These are phyloP conservation scores for Emydomyces testavorans DNA, from an alignment of 2,329 filamentous ascomycete genomes.

Conservation along the genomic window DNA sequence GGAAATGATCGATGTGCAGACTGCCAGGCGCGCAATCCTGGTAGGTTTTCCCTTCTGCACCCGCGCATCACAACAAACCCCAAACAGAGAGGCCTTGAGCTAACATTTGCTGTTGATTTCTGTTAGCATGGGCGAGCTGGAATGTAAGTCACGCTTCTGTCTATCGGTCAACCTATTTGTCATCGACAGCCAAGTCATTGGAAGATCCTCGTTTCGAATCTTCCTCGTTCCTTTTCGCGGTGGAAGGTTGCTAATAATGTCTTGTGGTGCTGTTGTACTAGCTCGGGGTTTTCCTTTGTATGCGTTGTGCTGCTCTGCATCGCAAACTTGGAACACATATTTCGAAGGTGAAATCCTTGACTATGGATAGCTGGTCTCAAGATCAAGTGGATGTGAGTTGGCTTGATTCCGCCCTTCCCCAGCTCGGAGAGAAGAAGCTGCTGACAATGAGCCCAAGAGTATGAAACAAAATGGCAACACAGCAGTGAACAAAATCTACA, in stretches of 20 bases:
- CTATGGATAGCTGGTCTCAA: conserved; percentile 93
- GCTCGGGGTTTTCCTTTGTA: conserved; percentile 92
- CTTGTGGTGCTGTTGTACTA: conserved; percentile 31
- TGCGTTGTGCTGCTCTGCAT: conserved; percentile 92
- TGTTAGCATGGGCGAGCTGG: conserved; percentile 89
- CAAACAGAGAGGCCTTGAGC: conserved; percentile 2
- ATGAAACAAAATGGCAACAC: conserved; percentile 90
- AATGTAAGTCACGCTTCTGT: conserved; percentile 52
- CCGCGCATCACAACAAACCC: conserved; percentile 1
- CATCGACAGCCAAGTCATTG: no score
- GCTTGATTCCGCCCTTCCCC: neutral
- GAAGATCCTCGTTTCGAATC: neutral
- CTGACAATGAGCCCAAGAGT: conserved; percentile 45
- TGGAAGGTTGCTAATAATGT: conserved; percentile 3
- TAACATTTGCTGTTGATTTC: conserved; percentile 14
- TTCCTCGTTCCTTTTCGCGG: neutral
- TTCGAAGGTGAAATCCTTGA: conserved; percentile 96
- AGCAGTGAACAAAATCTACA: conserved; percentile 77
- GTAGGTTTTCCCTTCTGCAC: conserved; percentile 40
- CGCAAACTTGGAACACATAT: conserved; percentile 95
- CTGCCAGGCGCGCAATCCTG: conserved; percentile 82
- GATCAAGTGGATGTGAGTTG: conserved; percentile 84
- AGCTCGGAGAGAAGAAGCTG: neutral
- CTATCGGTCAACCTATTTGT: neutral
- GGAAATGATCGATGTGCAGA: conserved; percentile 94